Conservation (phyloP, 208 protist genomes). For the Wallacemonas sp. region DNA sequence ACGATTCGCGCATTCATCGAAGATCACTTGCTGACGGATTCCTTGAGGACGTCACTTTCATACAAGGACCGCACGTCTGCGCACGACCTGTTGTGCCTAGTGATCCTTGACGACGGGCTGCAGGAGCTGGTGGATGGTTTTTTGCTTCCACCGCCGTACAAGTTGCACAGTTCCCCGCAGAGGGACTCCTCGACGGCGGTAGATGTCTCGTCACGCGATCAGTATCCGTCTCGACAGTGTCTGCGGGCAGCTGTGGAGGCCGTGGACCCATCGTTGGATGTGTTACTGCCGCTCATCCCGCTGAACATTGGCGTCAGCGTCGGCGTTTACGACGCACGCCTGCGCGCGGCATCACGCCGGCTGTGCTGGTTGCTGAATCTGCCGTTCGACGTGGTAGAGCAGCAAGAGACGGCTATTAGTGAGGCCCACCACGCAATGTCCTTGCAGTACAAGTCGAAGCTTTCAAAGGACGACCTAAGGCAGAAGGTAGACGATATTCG, state of each 20-base stretch:
- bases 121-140: conserved; percentile 65
- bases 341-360: conserved; percentile 60
- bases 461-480: neutral
- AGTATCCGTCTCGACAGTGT: neutral
- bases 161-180: neutral
- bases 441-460: neutral
- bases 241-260: conserved; percentile 29
- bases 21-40: neutral
- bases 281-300: conserved; percentile 53
- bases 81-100: conserved; percentile 57
- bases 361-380: conserved; percentile 68
- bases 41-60: conserved; percentile 15
- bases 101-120: conserved; percentile 37
- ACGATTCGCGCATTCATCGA: conserved; percentile 9
- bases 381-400: conserved; percentile 64
- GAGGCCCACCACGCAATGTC: neutral
- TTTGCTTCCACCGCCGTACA: conserved; percentile 66
- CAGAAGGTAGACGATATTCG: neutral
- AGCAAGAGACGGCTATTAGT: conserved; percentile 34
- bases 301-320: conserved; percentile 58
- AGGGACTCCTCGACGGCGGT: conserved; percentile 22
- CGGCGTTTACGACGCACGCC: conserved; percentile 65
- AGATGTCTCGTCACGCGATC: conserved; percentile 25
- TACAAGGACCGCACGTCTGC: conserved; percentile 58
- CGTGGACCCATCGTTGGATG: conserved; percentile 50